A percentile compares a stretch with the other conserved stretches of the same genome.
These are phyloP conservation scores for Cylindrodendrum hubeiense DNA, from an alignment of 2,329 filamentous ascomycete species.

Conservation along the genomic window DNA sequence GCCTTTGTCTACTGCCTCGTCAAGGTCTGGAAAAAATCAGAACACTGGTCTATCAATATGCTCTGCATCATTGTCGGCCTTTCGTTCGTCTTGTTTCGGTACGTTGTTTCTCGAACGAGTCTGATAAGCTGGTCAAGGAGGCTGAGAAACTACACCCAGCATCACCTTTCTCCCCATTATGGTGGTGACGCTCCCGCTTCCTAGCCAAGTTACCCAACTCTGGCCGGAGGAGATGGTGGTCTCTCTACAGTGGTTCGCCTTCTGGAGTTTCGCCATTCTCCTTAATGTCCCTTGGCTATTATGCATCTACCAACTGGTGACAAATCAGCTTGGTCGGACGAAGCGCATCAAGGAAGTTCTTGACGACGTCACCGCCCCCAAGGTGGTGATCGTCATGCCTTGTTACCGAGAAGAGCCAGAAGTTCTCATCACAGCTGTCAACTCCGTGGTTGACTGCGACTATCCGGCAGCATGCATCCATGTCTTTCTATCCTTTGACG, in stretches of 20 bases:
- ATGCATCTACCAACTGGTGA: constrained; percentile 92
- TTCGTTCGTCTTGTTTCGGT: constrained; percentile 83
- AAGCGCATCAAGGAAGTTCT: constrained; percentile 87
- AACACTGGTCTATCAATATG: constrained; percentile 85
- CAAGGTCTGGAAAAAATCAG: constrained; percentile 91
- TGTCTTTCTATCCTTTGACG: constrained; percentile 95
- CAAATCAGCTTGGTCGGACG: constrained; percentile 83
- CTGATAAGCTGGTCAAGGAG: background rate
- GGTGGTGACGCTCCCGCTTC: constrained; percentile 91
- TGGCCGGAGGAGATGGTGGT: constrained; percentile 78
- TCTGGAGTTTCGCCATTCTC: constrained; percentile 90
- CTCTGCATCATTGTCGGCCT: constrained; percentile 82
- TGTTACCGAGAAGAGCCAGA: constrained; percentile 94
- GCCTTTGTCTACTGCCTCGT: constrained; percentile 92
- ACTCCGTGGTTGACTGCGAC: constrained; percentile 93
- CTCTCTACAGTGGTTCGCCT: constrained; percentile 92
- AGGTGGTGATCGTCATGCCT: constrained; percentile 96
- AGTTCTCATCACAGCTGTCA: constrained; percentile 84
- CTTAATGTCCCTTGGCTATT: constrained; percentile 92
- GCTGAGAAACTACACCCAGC: constrained; percentile 56
- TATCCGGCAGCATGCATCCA: constrained; percentile 94
- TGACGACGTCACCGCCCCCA: constrained; percentile 88
- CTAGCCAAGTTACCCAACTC: constrained; percentile 75
- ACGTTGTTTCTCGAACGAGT: constrained; percentile 43
- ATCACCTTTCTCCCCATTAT: constrained; percentile 92